These are phyloP conservation scores for Suillus luteus DNA, from an alignment of 768 basidiomycete genomes.

Conservation along the genomic window DNA sequence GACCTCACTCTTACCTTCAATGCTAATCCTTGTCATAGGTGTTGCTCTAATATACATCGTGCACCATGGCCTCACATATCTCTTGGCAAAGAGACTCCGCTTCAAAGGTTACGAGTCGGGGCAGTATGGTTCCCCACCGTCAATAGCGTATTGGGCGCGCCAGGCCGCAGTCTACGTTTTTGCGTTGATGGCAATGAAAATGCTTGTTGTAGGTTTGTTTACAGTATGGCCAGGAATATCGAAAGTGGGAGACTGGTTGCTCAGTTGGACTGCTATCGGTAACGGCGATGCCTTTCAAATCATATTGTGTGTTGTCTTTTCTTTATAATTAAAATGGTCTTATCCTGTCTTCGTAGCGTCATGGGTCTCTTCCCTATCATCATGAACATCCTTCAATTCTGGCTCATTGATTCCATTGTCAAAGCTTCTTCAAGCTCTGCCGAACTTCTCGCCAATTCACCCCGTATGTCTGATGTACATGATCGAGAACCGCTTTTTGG, in stretches of 20 bases:
- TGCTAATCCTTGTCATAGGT: conserved; percentile 47
- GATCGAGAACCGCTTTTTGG: conserved; percentile 68
- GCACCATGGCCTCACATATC: conserved; percentile 61
- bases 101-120: conserved; percentile 85
- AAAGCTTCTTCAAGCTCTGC: conserved; percentile 58
- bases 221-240: conserved; percentile 71
- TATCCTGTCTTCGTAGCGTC: conserved; percentile 46
- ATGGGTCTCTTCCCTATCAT: conserved; percentile 91
- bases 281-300: conserved; percentile 69
- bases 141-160: conserved; percentile 67
- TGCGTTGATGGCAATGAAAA: conserved; percentile 84
- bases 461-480: conserved; percentile 38
- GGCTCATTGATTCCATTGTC: conserved; percentile 92
- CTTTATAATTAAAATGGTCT: conserved; percentile 9
- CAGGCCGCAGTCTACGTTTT: conserved; percentile 84
- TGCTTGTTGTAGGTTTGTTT: conserved; percentile 81
- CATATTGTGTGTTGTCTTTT: conserved; percentile 62
- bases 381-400: conserved; percentile 92
- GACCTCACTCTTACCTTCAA: not conserved
- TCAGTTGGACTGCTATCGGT: conserved; percentile 73
- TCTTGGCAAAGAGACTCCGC: conserved; percentile 63
- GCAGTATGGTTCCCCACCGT: conserved; percentile 85
- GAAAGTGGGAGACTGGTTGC: conserved; percentile 79
- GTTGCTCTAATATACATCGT: conserved; percentile 80
- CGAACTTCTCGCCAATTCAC: conserved; percentile 41